Evolutionary conservation across 139 green algal species (phyloP).

Genomic region (Tetradesmus obliquus): DNA sequence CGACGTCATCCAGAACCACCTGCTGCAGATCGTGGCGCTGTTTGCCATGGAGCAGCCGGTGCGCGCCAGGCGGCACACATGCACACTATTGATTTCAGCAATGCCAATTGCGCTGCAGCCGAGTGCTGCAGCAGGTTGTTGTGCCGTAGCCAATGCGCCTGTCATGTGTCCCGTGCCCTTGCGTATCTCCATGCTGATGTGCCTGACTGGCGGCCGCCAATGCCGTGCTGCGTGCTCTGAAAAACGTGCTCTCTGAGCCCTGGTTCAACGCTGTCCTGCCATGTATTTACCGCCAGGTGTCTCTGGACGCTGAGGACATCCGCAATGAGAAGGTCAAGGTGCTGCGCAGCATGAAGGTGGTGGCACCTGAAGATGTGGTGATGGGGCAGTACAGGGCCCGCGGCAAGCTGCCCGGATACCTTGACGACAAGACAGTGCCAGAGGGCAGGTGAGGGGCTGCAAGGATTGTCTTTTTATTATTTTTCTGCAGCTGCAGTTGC

Average conservation of each 20-base stretch:
- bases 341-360: slow-evolving; percentile 85
- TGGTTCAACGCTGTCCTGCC: no score
- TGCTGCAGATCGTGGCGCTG: slow-evolving; percentile 97
- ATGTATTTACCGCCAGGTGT: slow-evolving; percentile 64
- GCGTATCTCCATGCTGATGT: no score
- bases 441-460: slow-evolving; percentile 53
- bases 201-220: no score
- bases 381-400: slow-evolving; percentile 94
- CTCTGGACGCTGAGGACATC: slow-evolving; percentile 95
- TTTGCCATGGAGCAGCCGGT: slow-evolving; percentile 99
- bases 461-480: neutral
- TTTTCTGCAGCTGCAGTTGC: neutral
- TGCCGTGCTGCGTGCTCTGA: no score
- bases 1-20: slow-evolving; percentile 99
- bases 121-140: neutral
- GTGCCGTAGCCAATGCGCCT: no score
- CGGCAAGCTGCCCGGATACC: slow-evolving; percentile 85
- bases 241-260: no score
- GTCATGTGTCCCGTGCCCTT: no score
- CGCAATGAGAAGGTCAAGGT: slow-evolving; percentile 99
- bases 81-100: neutral
- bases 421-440: slow-evolving; percentile 97
- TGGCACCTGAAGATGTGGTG: slow-evolving; percentile 94
- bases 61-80: slow-evolving; percentile 16
- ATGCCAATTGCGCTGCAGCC: neutral